Evolutionary conservation across 1,284 basidiomycete genomes (phyloP).

Genomic region (Farysia itapuensis): DNA sequence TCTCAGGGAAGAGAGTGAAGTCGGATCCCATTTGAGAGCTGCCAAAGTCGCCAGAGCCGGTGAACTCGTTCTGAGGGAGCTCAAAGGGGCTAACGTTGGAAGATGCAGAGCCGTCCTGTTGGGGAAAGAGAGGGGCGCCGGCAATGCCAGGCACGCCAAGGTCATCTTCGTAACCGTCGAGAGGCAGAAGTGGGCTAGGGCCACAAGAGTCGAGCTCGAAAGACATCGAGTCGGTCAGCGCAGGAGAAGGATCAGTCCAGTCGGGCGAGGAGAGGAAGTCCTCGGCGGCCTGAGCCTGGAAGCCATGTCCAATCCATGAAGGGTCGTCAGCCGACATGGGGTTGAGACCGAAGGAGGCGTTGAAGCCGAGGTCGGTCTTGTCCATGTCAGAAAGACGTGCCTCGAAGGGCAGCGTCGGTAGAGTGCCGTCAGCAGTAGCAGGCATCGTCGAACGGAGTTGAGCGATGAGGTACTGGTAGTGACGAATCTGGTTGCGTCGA

Average conservation of each 20-base stretch:
- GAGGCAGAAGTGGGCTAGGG: constrained; percentile 46
- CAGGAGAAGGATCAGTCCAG: constrained; percentile 53
- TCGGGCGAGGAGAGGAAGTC: constrained; percentile 50
- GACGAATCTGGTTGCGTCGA: constrained; percentile 35
- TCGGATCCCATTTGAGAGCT: constrained; percentile 27
- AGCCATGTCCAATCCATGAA: constrained; percentile 45
- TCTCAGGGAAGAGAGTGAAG: constrained; percentile 45
- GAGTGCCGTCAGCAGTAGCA: constrained; percentile 20
- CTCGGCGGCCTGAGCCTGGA: constrained; percentile 37
- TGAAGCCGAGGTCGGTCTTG: constrained; percentile 29
- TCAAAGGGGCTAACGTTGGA: constrained; percentile 41
- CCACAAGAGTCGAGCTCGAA: constrained; percentile 53
- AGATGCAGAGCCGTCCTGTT: constrained; percentile 28
- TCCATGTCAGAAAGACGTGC: constrained; percentile 18
- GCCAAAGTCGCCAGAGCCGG: constrained; percentile 31
- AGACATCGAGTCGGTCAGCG: constrained; percentile 49
- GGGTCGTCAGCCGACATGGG: constrained; percentile 45
- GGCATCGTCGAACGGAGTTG: constrained; percentile 39
- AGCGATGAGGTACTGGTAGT: constrained; percentile 38
- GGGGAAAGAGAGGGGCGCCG: constrained; percentile 32
- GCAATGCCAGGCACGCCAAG: constrained; percentile 48
- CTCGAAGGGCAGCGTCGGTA: constrained; percentile 23
- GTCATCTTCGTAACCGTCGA: constrained; percentile 44
- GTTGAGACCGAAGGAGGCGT: constrained; percentile 37
- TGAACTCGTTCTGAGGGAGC: constrained; percentile 22